Base-by-base conservation (phyloP, 192 early-diverging fungal species). In the Coemansia sp. region DNA sequence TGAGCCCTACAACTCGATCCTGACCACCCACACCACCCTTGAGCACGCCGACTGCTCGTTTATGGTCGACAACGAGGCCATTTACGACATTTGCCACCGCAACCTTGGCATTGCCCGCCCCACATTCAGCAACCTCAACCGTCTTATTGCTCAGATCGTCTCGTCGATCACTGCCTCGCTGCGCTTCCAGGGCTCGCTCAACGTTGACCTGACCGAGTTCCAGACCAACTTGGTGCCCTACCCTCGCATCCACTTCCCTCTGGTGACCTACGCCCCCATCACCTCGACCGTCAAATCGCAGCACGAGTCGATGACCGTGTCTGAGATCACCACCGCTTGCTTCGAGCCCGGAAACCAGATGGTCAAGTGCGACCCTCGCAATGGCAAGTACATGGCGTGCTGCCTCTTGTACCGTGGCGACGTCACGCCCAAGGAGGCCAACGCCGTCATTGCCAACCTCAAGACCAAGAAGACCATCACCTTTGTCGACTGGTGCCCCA, bases 1-100 rank as follows among this genome's bases (percentile, higher is more conserved):
- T 39, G 95, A 97, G 86, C 95, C 95, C 60, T 97, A 96, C 88
- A 96, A 98, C 90, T 97, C 96, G 65, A 97, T 99, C 82, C 85
- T 99, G 85, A 97, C 95, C 79, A 99, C 96, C 50, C 96, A 99
- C 87, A 96, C 96, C 68, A 99, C 95, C 55, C 86, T 97, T 23
- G 96, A 99, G 83, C 96, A 99, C 87, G 93, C 94, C 9, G 95
- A 99, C 85, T 96, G 94, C 85, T 93, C 96, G 66, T 98, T 98
- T 86, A 97, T 98, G 96, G 94, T 98, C 55, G 96, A 98, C 84
- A 98, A 98, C 84, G 95, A 97, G 85, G 96, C 96, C 72, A 98
- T 96, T 77, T 98, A 98, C 83, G 96, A 98, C 71, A 99, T 99
- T 75, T 99, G 96, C 91, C 89, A 92, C 73, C 90, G 93, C 69